Evolutionary conservation across 1,139 yeast species (phyloP), one percentile per base, ranked within the genome.

Genomic region (Scheffersomyces insectosa): DNA sequence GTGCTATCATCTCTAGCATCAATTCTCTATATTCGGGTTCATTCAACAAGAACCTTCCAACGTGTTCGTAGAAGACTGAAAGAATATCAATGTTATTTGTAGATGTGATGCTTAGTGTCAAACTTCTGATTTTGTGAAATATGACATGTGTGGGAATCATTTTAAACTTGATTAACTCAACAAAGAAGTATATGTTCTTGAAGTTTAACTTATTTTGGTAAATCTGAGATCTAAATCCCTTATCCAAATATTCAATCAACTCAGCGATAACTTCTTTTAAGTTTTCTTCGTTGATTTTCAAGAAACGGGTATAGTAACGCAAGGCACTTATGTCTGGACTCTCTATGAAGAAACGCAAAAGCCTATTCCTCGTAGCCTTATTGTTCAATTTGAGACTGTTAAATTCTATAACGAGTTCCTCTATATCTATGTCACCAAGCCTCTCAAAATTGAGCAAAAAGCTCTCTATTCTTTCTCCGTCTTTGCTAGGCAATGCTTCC

Each of bases 151-250:
- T 69, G 0, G 96, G 95, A n/a, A 90, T 72, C 51, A 89, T 62
- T 50, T 79, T 82, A 61, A 90, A 91, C 58, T 88, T 88, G 38
- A 85, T 79, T 66, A 90, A 68, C 56, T 91, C 97, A 40, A 83
- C 71, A 50, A 88, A 83, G 49, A 85, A 85, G 31, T 76, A 70
- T 33, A 87, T 77, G 50, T 78, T 82, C 50, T 72, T 75, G 52
- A 82, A 78, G 49, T 80, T 80, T 42, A 84, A 60, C 28, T 57
- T 60, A 42, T 75, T 75, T 27, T 82, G 72, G 48, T 75, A 73
- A 31, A 83, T 70, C 55, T 80, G 89, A 27, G 79, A 72, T 50
- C 86, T 71, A 51, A 87, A 79, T 2, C 83, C 82, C 30, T 65
- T 65, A 54, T 86, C 91, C 40, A 88, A 65, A 40, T 75, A 72